These are phyloP conservation scores for Setaria italica DNA, from an alignment of 202 grass and related monocot species.

Conservation along the genomic window DNA sequence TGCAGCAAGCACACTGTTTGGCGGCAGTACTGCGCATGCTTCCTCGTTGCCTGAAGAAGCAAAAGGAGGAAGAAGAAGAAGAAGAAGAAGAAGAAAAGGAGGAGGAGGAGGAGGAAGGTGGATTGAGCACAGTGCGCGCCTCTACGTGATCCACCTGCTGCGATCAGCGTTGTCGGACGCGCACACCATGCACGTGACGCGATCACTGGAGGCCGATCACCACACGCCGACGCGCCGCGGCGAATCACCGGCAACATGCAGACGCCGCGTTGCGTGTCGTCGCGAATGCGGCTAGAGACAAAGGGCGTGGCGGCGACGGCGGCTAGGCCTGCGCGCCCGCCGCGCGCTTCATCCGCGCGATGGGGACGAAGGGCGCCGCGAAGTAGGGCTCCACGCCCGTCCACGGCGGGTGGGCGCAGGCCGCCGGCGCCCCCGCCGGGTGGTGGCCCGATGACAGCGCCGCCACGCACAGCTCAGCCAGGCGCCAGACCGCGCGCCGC, in stretches of 20 bases:
- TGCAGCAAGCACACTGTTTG: not conserved
- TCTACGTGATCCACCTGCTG: not conserved
- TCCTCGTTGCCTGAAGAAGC: constrained; percentile 11
- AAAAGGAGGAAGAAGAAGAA: not conserved
- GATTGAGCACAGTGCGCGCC: not conserved
- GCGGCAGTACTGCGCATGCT: not conserved
- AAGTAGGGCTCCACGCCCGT: constrained; percentile 54
- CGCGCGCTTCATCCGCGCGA: constrained; percentile 43
- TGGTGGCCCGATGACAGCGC: constrained; percentile 41
- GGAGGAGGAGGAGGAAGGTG: not conserved
- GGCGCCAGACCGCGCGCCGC: constrained; percentile 42
- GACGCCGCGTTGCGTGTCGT: too few relatives aligned
- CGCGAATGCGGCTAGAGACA: too few relatives aligned
- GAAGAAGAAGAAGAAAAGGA: not conserved
- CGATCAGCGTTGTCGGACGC: too few relatives aligned
- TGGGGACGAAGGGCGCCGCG: constrained; percentile 62
- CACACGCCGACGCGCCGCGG: not conserved
- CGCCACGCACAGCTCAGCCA: constrained; percentile 51
- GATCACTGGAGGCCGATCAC: too few relatives aligned
- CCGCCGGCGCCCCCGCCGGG: not conserved
- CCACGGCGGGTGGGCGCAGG: constrained; percentile 20
- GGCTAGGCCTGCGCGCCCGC: not conserved
- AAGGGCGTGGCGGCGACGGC: too few relatives aligned
- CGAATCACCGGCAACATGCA: not conserved
- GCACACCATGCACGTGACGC: not conserved